Conservation (phyloP, 331 rosid species). For the Phaseolus coccineus region DNA sequence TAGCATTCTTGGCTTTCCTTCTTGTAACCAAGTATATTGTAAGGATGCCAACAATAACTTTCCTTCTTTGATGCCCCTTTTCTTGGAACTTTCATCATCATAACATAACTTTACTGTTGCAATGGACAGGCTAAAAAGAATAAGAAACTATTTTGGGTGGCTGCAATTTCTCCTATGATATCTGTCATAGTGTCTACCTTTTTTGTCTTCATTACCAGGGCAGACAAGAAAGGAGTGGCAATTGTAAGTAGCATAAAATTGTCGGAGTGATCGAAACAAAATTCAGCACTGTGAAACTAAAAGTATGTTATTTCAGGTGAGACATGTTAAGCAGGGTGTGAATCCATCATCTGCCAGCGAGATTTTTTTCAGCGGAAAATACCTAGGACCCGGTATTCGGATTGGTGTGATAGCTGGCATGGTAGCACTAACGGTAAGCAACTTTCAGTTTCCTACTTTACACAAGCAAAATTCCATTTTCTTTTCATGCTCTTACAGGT, state of each 20-base stretch:
- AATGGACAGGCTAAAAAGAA: constrained; percentile 68
- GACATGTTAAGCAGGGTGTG: constrained; percentile 58
- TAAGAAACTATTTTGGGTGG: constrained; percentile 75
- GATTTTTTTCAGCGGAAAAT: constrained; percentile 70
- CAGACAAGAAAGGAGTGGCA: constrained; percentile 73
- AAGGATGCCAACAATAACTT: constrained; percentile 38
- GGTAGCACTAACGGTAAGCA: constrained; percentile 80
- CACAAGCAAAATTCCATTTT: background rate
- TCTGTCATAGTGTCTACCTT: constrained; percentile 75
- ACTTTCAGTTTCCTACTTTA: background rate
- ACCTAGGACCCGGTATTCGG: constrained; percentile 60
- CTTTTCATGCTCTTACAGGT: background rate
- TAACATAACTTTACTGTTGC: background rate
- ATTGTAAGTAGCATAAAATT: constrained; percentile 61
- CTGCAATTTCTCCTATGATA: constrained; percentile 85
- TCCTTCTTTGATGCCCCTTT: background rate
- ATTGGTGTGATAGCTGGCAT: constrained; percentile 74
- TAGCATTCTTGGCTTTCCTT: constrained; percentile 71
- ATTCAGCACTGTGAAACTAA: constrained; percentile 20
- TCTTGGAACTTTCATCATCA: background rate
- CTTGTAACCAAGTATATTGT: constrained; percentile 71
- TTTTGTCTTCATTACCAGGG: constrained; percentile 73
- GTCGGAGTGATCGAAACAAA: background rate
- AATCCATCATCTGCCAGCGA: constrained; percentile 71
- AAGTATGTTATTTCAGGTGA: constrained; percentile 59